phyloP scores from a whole-genome alignment of 1,284 basidiomycete species.

The Coniferiporia weirii region DNA sequence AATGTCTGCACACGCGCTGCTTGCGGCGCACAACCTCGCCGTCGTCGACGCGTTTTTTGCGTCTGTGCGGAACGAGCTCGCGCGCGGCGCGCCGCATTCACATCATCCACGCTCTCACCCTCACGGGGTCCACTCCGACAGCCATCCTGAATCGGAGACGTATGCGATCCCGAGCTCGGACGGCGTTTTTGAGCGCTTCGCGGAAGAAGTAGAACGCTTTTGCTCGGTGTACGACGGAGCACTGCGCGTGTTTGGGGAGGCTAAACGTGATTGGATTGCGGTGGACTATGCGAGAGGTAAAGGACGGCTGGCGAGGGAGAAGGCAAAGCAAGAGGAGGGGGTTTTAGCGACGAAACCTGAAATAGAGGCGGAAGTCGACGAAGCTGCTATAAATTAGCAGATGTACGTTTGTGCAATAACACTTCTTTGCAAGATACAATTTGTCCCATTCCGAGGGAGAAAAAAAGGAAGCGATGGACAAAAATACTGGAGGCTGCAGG shows the following conservation, averaged over 20 bases:
- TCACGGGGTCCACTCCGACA: not conserved
- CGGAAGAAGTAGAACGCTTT: constrained; percentile 48
- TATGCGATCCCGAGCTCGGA: not conserved
- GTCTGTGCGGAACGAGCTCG: constrained; percentile 45
- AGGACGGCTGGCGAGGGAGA: constrained; percentile 41
- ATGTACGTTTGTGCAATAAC: no score
- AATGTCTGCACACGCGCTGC: constrained; percentile 73
- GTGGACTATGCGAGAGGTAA: constrained; percentile 66
- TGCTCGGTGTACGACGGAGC: constrained; percentile 44
- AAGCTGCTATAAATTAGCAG: not conserved
- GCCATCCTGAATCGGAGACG: constrained; percentile 2
- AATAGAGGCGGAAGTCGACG: constrained; percentile 2
- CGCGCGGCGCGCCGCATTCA: constrained; percentile 9
- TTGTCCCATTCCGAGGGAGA: no score
- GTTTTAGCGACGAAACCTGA: constrained; percentile 7
- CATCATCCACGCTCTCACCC: constrained; percentile 8
- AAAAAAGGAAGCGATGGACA: no score
- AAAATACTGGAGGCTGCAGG: no score
- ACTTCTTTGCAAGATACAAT: no score
- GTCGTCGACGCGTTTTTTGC: constrained; percentile 61
- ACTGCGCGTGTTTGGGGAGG: constrained; percentile 43
- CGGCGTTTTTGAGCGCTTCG: constrained; percentile 30
- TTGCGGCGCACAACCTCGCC: constrained; percentile 68
- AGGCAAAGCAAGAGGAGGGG: constrained; percentile 13
- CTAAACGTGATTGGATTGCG: constrained; percentile 48